phyloP scores from a whole-genome alignment of 805 yeast species.

The Lipomyces kockii region DNA sequence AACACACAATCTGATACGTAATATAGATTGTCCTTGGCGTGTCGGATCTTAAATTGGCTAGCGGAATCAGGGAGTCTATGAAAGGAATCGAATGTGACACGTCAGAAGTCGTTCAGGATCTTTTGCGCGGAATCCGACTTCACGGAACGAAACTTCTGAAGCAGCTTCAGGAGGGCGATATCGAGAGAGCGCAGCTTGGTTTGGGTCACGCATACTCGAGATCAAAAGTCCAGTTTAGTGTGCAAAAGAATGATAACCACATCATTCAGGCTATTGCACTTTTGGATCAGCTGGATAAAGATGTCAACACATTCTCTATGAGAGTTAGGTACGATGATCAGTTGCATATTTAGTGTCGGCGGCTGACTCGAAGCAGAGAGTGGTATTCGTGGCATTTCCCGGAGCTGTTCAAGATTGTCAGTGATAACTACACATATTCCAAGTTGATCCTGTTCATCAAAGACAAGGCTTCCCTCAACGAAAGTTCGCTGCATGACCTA shows the following conservation, averaged over 20 bases:
- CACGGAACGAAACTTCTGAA: constrained; percentile 88
- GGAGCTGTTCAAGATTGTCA: constrained; percentile 87
- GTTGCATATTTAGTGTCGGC: background rate
- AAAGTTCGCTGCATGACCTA: constrained; percentile 70
- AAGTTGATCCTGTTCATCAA: constrained; percentile 77
- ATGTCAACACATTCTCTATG: constrained; percentile 96
- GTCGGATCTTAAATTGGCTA: constrained; percentile 94
- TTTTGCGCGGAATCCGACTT: constrained; percentile 91
- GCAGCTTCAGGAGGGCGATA: constrained; percentile 90
- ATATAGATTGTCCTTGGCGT: constrained; percentile 69
- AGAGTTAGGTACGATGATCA: constrained; percentile 61
- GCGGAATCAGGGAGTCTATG: constrained; percentile 89
- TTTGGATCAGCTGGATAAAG: constrained; percentile 96
- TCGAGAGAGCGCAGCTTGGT: constrained; percentile 98
- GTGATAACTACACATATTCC: constrained; percentile 87
- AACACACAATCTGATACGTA: background rate
- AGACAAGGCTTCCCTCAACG: constrained; percentile 80
- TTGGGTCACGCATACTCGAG: constrained; percentile 98
- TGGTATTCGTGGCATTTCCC: constrained; percentile 99
- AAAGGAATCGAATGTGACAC: constrained; percentile 89
- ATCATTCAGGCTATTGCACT: constrained; percentile 98
- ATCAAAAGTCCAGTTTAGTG: constrained; percentile 98
- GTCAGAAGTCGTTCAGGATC: constrained; percentile 90
- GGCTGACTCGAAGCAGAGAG: constrained; percentile 51
- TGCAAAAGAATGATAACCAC: constrained; percentile 98